These are phyloP conservation scores for Podospora fimiseda DNA, from an alignment of 495 filamentous ascomycete species.

Conservation along the genomic window DNA sequence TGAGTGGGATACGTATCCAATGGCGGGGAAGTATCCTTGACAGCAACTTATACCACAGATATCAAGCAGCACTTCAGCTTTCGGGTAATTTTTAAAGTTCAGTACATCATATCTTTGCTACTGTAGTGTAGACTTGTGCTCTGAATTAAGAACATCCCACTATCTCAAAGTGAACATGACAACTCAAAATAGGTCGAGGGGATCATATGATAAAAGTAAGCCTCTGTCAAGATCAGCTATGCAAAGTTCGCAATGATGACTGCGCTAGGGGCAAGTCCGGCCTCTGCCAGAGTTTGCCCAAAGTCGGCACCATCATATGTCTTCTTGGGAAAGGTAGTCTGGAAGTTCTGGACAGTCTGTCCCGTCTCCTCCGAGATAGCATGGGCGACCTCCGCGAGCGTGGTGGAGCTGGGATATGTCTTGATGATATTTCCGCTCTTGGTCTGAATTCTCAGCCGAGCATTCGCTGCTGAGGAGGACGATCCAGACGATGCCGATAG, in stretches of 20 bases:
- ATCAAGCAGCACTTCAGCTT: background rate
- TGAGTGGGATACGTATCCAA: background rate
- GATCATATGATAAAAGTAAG: background rate
- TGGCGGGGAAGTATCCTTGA: background rate
- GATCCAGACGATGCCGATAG: constrained; percentile 28
- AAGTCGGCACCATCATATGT: constrained; percentile 71
- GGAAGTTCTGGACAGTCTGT: constrained; percentile 61
- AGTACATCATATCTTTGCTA: background rate
- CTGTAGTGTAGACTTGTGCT: too few species aligned
- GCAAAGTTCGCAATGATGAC: constrained; percentile 62
- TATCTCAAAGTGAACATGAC: too few species aligned
- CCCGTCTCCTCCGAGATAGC: constrained; percentile 57
- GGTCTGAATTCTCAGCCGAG: constrained; percentile 76
- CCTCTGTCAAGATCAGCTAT: background rate
- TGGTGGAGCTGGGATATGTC: constrained; percentile 76
- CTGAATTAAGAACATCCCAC: too few species aligned
- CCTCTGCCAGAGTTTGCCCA: constrained; percentile 84
- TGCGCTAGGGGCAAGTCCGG: constrained; percentile 82
- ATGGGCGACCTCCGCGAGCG: constrained; percentile 86
- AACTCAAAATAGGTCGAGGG: too few species aligned
- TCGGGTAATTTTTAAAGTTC: background rate
- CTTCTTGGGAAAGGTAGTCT: constrained; percentile 82
- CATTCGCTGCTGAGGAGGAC: constrained; percentile 46
- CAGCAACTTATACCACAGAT: background rate
- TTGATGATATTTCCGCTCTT: constrained; percentile 69